Conservation (phyloP, 2,329 filamentous ascomycete species). For the Magnaporthales sp. region DNA sequence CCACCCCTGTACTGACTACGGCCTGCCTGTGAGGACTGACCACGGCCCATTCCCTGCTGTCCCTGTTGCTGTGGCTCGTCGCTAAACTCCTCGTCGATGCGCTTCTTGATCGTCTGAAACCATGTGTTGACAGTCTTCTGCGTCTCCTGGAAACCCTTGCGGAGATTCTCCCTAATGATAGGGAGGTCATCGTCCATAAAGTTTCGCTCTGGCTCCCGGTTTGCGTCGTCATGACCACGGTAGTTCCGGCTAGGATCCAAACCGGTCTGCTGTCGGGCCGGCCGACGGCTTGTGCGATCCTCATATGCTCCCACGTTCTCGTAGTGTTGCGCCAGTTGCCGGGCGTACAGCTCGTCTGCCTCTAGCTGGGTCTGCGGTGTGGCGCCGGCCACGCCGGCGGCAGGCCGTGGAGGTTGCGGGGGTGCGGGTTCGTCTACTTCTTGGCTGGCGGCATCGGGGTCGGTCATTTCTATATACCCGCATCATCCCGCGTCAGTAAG, state of each 20-base stretch:
- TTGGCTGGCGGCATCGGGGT: conserved; percentile 57
- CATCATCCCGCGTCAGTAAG: background rate
- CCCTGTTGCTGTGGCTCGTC: conserved; percentile 40
- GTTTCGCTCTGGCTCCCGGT: conserved; percentile 52
- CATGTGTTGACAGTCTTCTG: conserved; percentile 88
- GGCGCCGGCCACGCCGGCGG: conserved; percentile 26
- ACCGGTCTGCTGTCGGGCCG: conserved; percentile 35
- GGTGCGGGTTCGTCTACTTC: conserved; percentile 51
- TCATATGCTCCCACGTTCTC: conserved; percentile 54
- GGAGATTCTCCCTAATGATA: conserved; percentile 84
- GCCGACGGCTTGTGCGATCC: conserved; percentile 36
- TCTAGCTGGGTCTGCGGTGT: conserved; percentile 72
- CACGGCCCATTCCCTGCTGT: conserved; percentile 12
- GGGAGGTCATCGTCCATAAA: conserved; percentile 96
- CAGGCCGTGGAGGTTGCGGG: conserved; percentile 73
- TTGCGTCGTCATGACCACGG: conserved; percentile 20
- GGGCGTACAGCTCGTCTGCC: conserved; percentile 80
- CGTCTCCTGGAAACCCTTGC: conserved; percentile 90
- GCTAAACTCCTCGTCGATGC: conserved; percentile 79
- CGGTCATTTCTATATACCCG: conserved; percentile 57
- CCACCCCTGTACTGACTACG: conserved; percentile 26
- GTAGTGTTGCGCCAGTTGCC: conserved; percentile 89
- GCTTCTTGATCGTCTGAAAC: conserved; percentile 88
- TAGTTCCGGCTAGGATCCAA: conserved; percentile 47
- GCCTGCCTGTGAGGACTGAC: conserved; percentile 18